These are phyloP conservation scores for Dichotomocladium elegans DNA, from an alignment of 371 early-diverging fungal genomes.

Conservation along the genomic window DNA sequence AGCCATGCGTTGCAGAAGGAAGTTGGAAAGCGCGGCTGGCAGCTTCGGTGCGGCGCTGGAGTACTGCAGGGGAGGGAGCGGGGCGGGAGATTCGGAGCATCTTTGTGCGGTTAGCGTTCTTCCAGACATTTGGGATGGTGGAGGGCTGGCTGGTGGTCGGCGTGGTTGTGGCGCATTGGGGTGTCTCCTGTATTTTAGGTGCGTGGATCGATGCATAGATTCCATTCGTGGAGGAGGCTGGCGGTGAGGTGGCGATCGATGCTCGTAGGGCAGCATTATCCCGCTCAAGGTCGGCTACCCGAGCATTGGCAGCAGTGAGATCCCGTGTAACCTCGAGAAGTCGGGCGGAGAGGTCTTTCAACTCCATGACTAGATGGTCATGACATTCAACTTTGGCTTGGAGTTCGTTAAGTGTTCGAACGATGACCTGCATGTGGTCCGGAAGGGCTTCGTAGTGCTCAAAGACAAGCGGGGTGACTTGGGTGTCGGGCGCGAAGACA, in stretches of 20 bases:
- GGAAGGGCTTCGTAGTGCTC: not conserved
- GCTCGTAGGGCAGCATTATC: not conserved
- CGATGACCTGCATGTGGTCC: not conserved
- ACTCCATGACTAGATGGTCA: not conserved
- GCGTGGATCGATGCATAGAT: not conserved
- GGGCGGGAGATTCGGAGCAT: not conserved
- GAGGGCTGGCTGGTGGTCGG: not conserved
- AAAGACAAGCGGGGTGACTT: not conserved
- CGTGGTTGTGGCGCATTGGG: not conserved
- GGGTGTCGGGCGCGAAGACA: too few relatives aligned
- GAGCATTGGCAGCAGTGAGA: not conserved
- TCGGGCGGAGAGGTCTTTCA: not conserved
- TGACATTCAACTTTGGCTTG: not conserved
- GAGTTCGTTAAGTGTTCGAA: not conserved
- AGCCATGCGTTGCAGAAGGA: not conserved
- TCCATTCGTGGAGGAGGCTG: not conserved
- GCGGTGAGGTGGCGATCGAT: too few relatives aligned
- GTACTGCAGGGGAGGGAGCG: not conserved
- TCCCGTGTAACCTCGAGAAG: not conserved
- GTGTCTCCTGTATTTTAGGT: not conserved
- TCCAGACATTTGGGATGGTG: not conserved
- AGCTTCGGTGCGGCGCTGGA: not conserved
- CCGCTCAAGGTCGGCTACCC: not conserved
- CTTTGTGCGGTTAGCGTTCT: not conserved
- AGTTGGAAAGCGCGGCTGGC: not conserved